Percentiles rank a stretch among this genome's conserved stretches.
Evolutionary conservation across 2,329 filamentous ascomycete genomes (phyloP).

Genomic region (Aspergillus fumigatiaffinis): DNA sequence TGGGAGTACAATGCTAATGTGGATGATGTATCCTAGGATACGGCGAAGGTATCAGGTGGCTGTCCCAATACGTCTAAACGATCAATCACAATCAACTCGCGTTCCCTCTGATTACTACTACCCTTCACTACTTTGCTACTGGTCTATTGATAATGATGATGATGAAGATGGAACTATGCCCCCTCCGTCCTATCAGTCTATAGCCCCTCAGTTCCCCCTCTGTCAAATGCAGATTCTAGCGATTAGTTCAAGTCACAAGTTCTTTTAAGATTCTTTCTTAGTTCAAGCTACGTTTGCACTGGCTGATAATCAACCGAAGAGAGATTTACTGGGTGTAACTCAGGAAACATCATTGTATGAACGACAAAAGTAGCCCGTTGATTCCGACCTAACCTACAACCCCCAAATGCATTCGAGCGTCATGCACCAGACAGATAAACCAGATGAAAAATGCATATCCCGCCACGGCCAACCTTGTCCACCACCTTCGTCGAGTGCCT

Average conservation of each 20-base stretch:
- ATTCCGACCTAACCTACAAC: neutral
- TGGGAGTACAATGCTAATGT: slow-evolving; percentile 1
- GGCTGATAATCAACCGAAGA: neutral
- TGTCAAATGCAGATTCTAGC: neutral
- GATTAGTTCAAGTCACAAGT: neutral
- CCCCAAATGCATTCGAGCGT: neutral
- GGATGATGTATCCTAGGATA: slow-evolving; percentile 54
- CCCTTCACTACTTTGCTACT: neutral
- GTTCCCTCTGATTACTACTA: neutral
- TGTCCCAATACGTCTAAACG: slow-evolving; percentile 81
- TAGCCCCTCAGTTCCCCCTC: neutral
- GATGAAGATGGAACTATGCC: neutral
- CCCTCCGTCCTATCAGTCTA: neutral
- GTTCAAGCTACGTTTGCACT: neutral
- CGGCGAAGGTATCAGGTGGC: slow-evolving; percentile 85
- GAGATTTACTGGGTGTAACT: neutral
- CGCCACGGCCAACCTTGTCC: neutral
- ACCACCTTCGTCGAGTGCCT: neutral
- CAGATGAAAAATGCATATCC: neutral
- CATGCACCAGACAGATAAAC: neutral
- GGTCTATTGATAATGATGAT: neutral
- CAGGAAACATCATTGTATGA: neutral
- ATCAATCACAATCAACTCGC: neutral
- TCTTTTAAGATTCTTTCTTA: neutral
- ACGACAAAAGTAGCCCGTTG: neutral